phyloP scores from a whole-genome alignment of 305 asterid species.

The Ajuga reptans region DNA sequence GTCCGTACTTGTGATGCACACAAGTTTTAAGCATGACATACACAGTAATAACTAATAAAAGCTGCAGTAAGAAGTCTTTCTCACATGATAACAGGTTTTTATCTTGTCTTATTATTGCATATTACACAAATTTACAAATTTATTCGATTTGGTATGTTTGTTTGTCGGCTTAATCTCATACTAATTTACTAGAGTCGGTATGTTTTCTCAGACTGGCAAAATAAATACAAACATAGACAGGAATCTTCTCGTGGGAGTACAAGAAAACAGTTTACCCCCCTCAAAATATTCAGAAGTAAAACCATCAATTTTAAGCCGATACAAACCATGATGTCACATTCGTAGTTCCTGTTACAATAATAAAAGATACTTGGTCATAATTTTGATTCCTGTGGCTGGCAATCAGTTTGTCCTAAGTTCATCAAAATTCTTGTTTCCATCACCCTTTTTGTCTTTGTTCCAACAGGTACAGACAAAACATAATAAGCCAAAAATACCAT shows the following conservation, averaged over 20 bases:
- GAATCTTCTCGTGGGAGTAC: background rate
- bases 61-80: background rate
- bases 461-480: slow-evolving; percentile 32
- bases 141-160: background rate
- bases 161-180: background rate
- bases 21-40: background rate
- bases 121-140: too few species aligned
- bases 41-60: background rate
- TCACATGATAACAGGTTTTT: background rate
- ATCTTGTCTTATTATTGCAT: background rate
- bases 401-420: slow-evolving; percentile 15
- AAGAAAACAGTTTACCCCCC: background rate
- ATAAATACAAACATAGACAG: background rate
- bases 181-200: background rate
- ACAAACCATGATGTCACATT: background rate
- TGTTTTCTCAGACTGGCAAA: background rate
- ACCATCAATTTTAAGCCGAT: background rate
- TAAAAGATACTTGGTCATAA: background rate
- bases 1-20: background rate
- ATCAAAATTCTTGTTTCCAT: slow-evolving; percentile 29
- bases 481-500: slow-evolving; percentile 24
- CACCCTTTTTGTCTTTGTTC: slow-evolving; percentile 29
- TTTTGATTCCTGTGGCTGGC: slow-evolving; percentile 12
- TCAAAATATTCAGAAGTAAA: background rate
- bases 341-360: background rate